Conservation (phyloP, 2,329 filamentous ascomycete genomes). For the Pseudogymnoascus sp. region DNA sequence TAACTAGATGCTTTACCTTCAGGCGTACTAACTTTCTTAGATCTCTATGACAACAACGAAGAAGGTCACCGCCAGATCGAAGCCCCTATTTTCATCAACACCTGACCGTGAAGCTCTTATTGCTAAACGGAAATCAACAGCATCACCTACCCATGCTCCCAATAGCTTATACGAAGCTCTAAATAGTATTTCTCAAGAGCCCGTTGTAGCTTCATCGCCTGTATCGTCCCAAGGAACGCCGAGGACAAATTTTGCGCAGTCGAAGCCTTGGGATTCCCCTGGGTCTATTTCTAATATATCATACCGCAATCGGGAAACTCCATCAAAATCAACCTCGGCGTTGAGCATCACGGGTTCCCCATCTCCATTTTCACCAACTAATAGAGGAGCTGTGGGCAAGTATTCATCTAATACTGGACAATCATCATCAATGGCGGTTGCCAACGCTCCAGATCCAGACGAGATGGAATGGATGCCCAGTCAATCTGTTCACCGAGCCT, state of each 20-base stretch:
- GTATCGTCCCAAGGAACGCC: neutral
- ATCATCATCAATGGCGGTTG: neutral
- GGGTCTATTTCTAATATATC: neutral
- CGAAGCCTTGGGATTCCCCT: neutral
- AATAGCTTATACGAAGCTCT: neutral
- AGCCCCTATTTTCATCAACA: neutral
- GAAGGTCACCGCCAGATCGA: neutral
- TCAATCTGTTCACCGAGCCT: constrained; percentile 45
- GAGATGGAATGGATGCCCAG: constrained; percentile 68
- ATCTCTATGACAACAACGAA: neutral
- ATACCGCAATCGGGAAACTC: neutral
- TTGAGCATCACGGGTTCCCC: neutral
- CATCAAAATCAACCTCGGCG: neutral
- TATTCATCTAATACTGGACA: neutral
- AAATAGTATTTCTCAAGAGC: neutral
- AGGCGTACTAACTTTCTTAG: neutral
- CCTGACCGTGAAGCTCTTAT: neutral
- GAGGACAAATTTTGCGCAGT: neutral
- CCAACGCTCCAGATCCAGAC: constrained; percentile 21
- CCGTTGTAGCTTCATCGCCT: neutral
- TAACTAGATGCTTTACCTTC: neutral
- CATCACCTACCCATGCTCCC: neutral
- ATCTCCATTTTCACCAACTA: neutral
- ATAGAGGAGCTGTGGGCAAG: neutral
- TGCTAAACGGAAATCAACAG: neutral